phyloP scores from a whole-genome alignment of 768 basidiomycete species.

The Lyophyllum shimeji region DNA sequence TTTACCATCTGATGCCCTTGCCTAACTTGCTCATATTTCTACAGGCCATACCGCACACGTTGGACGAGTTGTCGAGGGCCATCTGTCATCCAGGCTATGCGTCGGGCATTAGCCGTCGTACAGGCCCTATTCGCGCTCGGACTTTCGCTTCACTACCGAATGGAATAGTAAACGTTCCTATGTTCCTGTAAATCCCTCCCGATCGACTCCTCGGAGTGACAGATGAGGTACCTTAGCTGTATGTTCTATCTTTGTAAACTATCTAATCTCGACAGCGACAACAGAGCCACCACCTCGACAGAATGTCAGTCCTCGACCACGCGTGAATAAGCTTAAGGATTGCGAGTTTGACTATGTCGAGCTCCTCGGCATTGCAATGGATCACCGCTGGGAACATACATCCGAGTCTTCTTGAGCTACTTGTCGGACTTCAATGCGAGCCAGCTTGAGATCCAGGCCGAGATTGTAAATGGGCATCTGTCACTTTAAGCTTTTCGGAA shows the following conservation, averaged over 20 bases:
- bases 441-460: not conserved
- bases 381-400: slow-evolving; percentile 3
- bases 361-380: not conserved
- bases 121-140: not conserved
- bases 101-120: too few relatives aligned
- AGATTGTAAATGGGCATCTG: not conserved
- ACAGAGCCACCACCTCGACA: not conserved
- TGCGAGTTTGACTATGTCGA: too few relatives aligned
- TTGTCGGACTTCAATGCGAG: not conserved
- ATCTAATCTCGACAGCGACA: not conserved
- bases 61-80: not conserved
- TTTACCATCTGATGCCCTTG: too few relatives aligned
- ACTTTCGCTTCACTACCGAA: not conserved
- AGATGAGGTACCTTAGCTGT: not conserved
- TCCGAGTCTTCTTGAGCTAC: slow-evolving; percentile 3
- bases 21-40: too few relatives aligned
- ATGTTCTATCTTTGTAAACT: not conserved
- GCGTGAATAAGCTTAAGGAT: not conserved
- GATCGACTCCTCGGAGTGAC: not conserved
- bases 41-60: not conserved
- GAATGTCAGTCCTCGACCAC: not conserved
- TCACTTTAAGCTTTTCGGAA: not conserved
- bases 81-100: not conserved
- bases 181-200: not conserved
- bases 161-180: too few relatives aligned